Base-by-base conservation (phyloP, 352 stramenopile genomes). In the Thraustochytrium striatum region DNA sequence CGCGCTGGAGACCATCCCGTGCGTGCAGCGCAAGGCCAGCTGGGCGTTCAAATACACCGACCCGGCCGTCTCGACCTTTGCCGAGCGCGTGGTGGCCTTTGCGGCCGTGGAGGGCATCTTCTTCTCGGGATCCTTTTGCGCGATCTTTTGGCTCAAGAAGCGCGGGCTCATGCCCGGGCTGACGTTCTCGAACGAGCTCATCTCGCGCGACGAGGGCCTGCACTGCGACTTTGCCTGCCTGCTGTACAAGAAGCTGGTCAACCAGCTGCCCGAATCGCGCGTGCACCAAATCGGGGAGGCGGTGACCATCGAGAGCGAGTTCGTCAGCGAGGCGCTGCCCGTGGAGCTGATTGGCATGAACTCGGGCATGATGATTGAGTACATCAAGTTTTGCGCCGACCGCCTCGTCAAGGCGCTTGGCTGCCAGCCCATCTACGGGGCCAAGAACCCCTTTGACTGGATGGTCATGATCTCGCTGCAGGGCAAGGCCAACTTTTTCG, bases 101-200 rank as follows among this genome's bases (percentile, higher is more conserved):
- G 94, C 95, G 5, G 93, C 95, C 3, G 94, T 99, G 0, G 96
- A 99, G 84, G 95, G 95, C 59, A 98, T 99, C 79, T 99, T 99
- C 88, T 99, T 99, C 87, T 97, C 90, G 9, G 96, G 95, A 41
- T 96, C 88, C 41, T 99, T 99, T 86, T 99, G 95, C 88, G 94
- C 95, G 58, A 97, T 99, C 83, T 99, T 99, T 84, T 99, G 95
- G 95, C 87, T 99, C 35, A 99, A 99, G 90, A 99, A 99, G 89
- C 89, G 95, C 39, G 95, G 95, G 7, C 89, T 99, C 61, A 99
- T 99, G 96, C 95, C 95, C 39, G 89, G 96, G n/a, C 86, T 99
- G 33, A 94, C 90, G 86, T 99, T 99, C 87, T 98, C 91, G 79
- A 99, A 99, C 85, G 96, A 99, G 86, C 90, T 99, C 58, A 99